Percentiles rank a stretch among this genome's conserved stretches.
phyloP scores from a whole-genome alignment of 306 rosid species.

The Prunus mongolica region DNA sequence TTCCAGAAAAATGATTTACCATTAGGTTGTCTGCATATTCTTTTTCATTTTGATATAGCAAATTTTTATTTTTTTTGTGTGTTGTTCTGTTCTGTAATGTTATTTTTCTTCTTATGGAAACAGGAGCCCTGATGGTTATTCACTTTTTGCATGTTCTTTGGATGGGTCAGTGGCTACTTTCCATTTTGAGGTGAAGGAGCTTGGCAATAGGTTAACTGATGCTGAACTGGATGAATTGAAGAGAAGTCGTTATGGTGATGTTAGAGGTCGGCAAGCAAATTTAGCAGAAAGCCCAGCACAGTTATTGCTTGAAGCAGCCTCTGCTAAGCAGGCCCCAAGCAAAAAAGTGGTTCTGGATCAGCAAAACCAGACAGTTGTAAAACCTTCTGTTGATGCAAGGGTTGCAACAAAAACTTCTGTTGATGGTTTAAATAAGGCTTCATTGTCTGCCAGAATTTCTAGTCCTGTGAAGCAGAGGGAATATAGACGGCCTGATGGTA shows the following conservation, averaged over 20 bases:
- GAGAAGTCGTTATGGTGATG: constrained; percentile 91
- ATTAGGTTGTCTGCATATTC: not conserved
- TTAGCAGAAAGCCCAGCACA: constrained; percentile 96
- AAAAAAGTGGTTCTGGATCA: constrained; percentile 66
- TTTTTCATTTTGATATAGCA: constrained; percentile 1
- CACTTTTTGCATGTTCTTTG: constrained; percentile 95
- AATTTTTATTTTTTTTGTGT: constrained; percentile 4
- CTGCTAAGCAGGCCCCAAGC: constrained; percentile 62
- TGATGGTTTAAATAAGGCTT: constrained; percentile 53
- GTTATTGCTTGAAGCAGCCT: constrained; percentile 87
- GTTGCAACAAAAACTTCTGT: constrained; percentile 43
- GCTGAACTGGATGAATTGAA: constrained; percentile 85
- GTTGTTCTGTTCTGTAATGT: constrained; percentile 5
- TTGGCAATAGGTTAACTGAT: constrained; percentile 79
- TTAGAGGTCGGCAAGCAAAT: constrained; percentile 76
- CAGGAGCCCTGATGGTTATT: constrained; percentile 99
- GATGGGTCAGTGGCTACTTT: constrained; percentile 90
- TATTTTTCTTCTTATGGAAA: constrained; percentile 29
- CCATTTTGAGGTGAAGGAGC: constrained; percentile 87
- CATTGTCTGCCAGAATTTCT: constrained; percentile 54
- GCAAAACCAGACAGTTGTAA: constrained; percentile 46
- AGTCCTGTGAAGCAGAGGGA: constrained; percentile 98
- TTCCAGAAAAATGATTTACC: not conserved
- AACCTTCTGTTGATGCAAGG: constrained; percentile 44
- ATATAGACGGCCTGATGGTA: constrained; percentile 94